Evolutionary conservation across 176 grass and related monocot genomes (phyloP).

Genomic region (Musa troglodytarum): DNA sequence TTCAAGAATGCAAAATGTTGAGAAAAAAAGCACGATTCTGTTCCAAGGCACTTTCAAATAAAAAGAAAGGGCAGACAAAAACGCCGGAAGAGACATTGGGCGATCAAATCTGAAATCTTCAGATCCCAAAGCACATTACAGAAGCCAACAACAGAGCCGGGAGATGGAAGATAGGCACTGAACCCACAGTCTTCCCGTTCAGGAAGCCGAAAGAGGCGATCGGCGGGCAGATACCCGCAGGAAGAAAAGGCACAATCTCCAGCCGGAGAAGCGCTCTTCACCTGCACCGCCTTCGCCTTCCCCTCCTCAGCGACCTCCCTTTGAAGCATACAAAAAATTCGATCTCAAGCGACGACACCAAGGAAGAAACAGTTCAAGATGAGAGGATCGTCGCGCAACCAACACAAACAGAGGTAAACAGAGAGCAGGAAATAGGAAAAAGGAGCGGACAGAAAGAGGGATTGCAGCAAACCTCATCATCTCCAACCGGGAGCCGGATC

Average conservation of each 20-base stretch:
- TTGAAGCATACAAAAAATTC: neutral
- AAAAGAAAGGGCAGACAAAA: too few relatives aligned
- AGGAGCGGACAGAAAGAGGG: neutral
- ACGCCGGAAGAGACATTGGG: neutral
- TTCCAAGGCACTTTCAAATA: too few relatives aligned
- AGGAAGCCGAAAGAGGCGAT: neutral
- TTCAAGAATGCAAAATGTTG: too few relatives aligned
- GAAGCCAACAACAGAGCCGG: neutral
- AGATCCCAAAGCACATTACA: neutral
- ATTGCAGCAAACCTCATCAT: neutral
- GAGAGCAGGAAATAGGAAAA: neutral
- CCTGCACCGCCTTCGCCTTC: neutral
- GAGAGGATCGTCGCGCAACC: neutral
- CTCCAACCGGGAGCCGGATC: neutral
- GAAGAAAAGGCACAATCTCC: neutral
- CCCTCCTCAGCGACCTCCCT: neutral
- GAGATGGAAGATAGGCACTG: neutral
- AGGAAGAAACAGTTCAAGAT: neutral
- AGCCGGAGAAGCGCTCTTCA: neutral
- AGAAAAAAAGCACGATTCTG: too few relatives aligned
- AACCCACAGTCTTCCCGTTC: neutral
- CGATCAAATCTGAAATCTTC: neutral
- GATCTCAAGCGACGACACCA: neutral
- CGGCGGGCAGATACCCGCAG: neutral
- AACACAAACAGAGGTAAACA: neutral